A percentile compares a stretch with the other conserved stretches of the same genome.
phyloP scores from a whole-genome alignment of 2,329 filamentous ascomycete genomes.

The Penicillium sp. region DNA sequence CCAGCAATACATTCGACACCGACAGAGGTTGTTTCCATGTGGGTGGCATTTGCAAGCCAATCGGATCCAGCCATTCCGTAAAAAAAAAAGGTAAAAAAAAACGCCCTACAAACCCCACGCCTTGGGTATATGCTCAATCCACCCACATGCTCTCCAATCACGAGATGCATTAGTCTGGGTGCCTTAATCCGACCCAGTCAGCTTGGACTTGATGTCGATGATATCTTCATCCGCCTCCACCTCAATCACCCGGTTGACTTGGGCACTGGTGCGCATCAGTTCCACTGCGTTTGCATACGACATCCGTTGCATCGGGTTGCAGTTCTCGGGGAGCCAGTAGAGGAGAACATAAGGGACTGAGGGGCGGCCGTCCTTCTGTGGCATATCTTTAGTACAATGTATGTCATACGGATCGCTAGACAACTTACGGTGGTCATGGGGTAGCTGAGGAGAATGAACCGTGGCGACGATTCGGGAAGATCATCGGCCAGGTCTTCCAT shows the following conservation, averaged over 20 bases:
- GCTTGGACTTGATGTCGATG: constrained; percentile 71
- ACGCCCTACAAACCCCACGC: constrained; percentile 4
- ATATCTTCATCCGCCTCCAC: constrained; percentile 77
- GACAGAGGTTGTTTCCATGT: background rate
- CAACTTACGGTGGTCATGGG: constrained; percentile 74
- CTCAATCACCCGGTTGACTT: constrained; percentile 85
- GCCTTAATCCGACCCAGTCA: constrained; percentile 38
- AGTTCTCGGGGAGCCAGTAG: constrained; percentile 91
- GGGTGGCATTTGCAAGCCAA: background rate
- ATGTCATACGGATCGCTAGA: constrained; percentile 1
- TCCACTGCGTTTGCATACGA: constrained; percentile 95
- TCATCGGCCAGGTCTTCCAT: constrained; percentile 82
- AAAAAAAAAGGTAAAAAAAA: background rate
- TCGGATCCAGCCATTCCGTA: constrained; percentile 1
- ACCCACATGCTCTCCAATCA: background rate
- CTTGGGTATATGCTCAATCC: constrained; percentile 2
- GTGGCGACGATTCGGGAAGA: constrained; percentile 85
- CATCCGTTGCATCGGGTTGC: constrained; percentile 85
- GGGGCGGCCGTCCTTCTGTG: constrained; percentile 73
- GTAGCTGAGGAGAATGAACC: constrained; percentile 87
- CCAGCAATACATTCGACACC: background rate
- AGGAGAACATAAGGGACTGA: constrained; percentile 92
- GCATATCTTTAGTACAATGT: background rate
- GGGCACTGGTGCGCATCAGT: constrained; percentile 86
- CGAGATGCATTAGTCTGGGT: background rate